Base-by-base conservation (phyloP, 2,329 filamentous ascomycete species). In the Diplodia mutila region DNA sequence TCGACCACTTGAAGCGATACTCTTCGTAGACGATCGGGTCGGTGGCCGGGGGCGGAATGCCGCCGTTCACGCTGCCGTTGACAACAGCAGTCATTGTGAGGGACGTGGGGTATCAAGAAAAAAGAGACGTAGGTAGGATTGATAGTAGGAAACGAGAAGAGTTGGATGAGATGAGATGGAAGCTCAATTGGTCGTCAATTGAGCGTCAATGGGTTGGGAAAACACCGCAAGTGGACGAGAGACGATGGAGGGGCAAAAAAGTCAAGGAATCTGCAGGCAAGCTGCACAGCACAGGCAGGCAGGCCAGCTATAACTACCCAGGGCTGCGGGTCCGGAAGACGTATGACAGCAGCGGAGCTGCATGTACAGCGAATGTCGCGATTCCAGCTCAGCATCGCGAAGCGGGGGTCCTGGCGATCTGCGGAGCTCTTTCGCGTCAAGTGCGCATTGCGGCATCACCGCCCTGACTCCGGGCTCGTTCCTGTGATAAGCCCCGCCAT, bases 1-100 rank as follows among this genome's bases (percentile, higher is more conserved):
- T 70, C 2, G 75, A 69, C 53, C 76, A 83, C 42, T 77, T 75
- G 39, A 75, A 69, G 67, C 81, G 72, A 67, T 82, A 81, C 42
- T 75, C 69, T 14, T 76, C 72, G 68, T 84, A 84, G 23, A 81
- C 71, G 14, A 72, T 69, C 6, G 81, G 80, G 59, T 84, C 80
- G 9, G 79, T 74, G 11, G 55, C 54, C 2, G 65, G 65, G 29
- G 29, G 53, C 3, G 49, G 16, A 32, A 42, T 52, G 34, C 55
- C 55, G 16, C 61, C 42, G 34, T 37, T 7, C 8, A 9, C 3
- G 8, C 48, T 34, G 18, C 57, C 52, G 39, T 55, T 68, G 21
- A 11, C 12, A 9, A 11, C 12, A 4, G 54, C 39, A n/a, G 61
- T 51, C 57, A 65, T 68, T 21, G 29, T 29, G 34, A 18, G 37